These are phyloP conservation scores for Peribolospora baueri DNA, from an alignment of 768 basidiomycete species.

Conservation along the genomic window DNA sequence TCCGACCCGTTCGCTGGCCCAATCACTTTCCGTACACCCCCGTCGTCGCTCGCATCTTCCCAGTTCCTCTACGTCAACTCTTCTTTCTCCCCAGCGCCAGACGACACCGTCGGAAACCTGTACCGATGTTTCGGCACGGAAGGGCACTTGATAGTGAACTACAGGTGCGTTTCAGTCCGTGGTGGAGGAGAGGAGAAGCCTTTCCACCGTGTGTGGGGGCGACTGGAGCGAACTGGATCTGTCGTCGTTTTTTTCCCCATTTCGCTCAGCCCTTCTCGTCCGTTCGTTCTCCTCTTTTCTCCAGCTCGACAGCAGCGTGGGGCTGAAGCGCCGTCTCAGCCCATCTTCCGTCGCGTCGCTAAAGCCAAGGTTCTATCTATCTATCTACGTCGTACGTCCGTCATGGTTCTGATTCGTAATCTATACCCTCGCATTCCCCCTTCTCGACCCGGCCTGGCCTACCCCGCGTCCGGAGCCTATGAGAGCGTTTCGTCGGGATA, in stretches of 20 bases:
- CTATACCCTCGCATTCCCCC: not conserved
- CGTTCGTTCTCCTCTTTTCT: not conserved
- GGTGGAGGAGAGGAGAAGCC: not conserved
- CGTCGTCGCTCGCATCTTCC: not conserved
- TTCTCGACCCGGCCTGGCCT: not conserved
- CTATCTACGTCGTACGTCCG: no score
- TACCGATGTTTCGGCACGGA: slow-evolving; percentile 71
- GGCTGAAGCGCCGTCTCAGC: slow-evolving; percentile 19
- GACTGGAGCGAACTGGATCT: not conserved
- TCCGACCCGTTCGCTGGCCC: no score
- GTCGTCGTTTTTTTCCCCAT: not conserved
- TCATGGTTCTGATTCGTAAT: no score
- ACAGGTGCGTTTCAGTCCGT: slow-evolving; percentile 31
- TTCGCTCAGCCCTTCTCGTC: not conserved
- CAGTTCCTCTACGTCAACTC: slow-evolving; percentile 37
- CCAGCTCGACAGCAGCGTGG: slow-evolving; percentile 41
- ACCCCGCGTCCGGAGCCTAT: not conserved
- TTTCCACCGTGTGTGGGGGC: not conserved
- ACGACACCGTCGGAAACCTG: slow-evolving; percentile 54
- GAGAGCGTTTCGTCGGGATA: not conserved
- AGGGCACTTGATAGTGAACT: slow-evolving; percentile 74
- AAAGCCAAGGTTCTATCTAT: not conserved
- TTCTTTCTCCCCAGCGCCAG: slow-evolving; percentile 58
- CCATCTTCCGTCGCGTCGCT: not conserved
- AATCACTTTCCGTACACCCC: no score